phyloP scores from a whole-genome alignment of 148 eudicot species.

The Polygonum aviculare region DNA sequence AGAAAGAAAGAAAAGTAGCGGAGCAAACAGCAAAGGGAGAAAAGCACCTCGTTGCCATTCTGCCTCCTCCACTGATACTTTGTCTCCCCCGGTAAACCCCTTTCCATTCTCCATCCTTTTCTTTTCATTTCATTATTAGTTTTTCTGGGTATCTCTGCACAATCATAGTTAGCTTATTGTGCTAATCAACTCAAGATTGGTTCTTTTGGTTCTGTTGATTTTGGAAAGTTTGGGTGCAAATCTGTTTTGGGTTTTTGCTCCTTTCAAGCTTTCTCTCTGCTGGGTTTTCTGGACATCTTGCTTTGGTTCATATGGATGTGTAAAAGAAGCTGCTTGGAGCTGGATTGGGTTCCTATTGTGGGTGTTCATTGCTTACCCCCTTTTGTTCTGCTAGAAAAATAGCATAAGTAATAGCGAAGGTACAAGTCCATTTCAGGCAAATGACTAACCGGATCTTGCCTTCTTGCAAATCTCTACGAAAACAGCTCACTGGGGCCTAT shows the following conservation, averaged over 20 bases:
- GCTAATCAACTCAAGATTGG: too few relatives aligned
- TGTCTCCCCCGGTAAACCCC: conserved; percentile 3
- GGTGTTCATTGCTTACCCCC: background rate
- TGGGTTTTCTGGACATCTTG: background rate
- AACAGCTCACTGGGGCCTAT: too few relatives aligned
- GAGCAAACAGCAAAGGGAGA: background rate
- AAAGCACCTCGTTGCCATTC: background rate
- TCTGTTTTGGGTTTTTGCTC: background rate
- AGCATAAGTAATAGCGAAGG: too few relatives aligned
- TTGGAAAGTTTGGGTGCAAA: background rate
- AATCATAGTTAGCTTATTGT: background rate
- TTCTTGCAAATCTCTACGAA: too few relatives aligned
- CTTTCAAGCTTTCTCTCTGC: background rate
- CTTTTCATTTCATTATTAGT: background rate
- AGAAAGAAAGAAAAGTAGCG: background rate
- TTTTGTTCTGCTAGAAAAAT: background rate
- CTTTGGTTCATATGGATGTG: background rate
- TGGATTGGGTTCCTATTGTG: background rate
- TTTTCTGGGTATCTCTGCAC: background rate
- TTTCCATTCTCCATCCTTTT: background rate
- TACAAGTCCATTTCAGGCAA: too few relatives aligned
- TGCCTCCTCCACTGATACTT: background rate
- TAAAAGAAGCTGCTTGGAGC: background rate
- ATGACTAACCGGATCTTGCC: too few relatives aligned
- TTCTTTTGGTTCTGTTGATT: background rate